phyloP scores from a whole-genome alignment of 108 stramenopile genomes.

The Pseudonitzschia pungens region DNA sequence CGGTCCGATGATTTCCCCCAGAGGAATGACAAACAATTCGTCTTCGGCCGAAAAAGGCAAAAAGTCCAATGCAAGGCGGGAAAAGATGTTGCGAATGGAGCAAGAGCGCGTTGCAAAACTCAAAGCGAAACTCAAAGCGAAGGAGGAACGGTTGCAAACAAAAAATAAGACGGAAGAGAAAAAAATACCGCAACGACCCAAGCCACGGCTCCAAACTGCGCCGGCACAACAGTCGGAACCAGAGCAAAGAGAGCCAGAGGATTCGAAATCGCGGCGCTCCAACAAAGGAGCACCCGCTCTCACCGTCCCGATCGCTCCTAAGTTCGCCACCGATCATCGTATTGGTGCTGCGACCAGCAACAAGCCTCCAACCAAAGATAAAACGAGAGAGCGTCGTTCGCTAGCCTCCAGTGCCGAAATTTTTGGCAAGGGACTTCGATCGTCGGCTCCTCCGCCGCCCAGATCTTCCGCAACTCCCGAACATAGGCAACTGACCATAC shows the following conservation, averaged over 20 bases:
- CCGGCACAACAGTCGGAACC: background rate
- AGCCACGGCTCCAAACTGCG: background rate
- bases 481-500: conserved; percentile 23
- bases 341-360: background rate
- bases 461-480: background rate
- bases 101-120: conserved; percentile 32
- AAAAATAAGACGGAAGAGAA: background rate
- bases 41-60: background rate
- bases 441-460: conserved; percentile 1
- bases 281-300: conserved; percentile 11
- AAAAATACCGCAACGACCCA: background rate
- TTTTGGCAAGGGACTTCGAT: conserved; percentile 21
- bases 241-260: conserved; percentile 1
- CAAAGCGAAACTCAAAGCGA: conserved; percentile 14
- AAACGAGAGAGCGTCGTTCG: conserved; percentile 3
- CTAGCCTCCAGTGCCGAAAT: conserved; percentile 11
- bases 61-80: background rate
- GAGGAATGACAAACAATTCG: background rate
- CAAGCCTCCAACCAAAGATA: background rate
- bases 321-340: conserved; percentile 26
- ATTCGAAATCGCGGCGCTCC: background rate
- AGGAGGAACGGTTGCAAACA: conserved; percentile 13
- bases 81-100: conserved; percentile 22
- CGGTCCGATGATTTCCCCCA: background rate
- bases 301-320: conserved; percentile 31